phyloP scores from a whole-genome alignment of 768 basidiomycete genomes.

The Tricholoma flavovirens region DNA sequence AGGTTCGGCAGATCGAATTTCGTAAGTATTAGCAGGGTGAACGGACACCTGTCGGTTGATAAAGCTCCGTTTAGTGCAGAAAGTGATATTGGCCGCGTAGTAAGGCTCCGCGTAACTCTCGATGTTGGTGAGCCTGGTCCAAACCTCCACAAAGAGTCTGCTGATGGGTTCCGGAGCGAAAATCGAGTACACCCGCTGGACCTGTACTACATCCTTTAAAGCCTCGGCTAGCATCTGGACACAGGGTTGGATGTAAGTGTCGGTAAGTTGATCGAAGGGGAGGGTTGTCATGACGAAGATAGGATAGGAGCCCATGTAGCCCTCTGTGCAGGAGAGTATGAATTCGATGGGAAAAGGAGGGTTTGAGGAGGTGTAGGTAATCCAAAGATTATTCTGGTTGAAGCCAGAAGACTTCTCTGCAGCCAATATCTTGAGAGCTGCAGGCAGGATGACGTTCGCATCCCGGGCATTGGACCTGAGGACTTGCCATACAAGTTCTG shows the following conservation, averaged over 20 bases:
- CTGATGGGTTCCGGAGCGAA: constrained; percentile 51
- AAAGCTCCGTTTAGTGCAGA: constrained; percentile 45
- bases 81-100: constrained; percentile 55
- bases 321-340: constrained; percentile 55
- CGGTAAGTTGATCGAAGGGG: constrained; percentile 31
- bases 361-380: constrained; percentile 19
- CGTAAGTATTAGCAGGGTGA: constrained; percentile 20
- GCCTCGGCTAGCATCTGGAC: constrained; percentile 36
- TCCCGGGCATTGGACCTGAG: constrained; percentile 31
- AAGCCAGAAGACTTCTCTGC: constrained; percentile 9
- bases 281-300: constrained; percentile 54
- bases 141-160: constrained; percentile 38
- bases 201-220: constrained; percentile 30
- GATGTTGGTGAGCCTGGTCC: constrained; percentile 43
- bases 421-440: constrained; percentile 24
- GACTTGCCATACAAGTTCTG: constrained; percentile 29
- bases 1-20: constrained; percentile 38
- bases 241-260: constrained; percentile 31
- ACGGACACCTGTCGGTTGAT: constrained; percentile 13
- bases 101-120: constrained; percentile 37
- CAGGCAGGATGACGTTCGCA: constrained; percentile 39
- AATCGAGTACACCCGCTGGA: constrained; percentile 54
- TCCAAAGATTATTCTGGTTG: constrained; percentile 28
- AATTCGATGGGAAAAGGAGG: constrained; percentile 34
- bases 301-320: constrained; percentile 54